phyloP scores from a whole-genome alignment of 2,329 filamentous ascomycete species.

The Escovopsis sp. region DNA sequence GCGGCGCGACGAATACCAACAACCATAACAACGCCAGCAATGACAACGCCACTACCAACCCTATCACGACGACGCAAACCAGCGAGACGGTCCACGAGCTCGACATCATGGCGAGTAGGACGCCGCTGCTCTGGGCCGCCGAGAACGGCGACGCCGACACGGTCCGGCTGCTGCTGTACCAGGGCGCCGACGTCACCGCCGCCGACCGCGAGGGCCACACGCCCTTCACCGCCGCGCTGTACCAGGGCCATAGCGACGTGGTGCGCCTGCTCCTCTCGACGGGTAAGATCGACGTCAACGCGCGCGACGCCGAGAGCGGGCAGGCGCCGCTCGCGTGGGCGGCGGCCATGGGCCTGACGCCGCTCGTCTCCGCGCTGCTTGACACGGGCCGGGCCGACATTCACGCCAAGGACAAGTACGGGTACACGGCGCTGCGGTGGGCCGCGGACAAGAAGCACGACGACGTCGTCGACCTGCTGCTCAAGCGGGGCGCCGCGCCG shows the following conservation, averaged over 20 bases:
- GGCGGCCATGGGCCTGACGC: background rate
- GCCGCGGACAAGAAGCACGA: background rate
- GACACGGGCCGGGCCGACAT: background rate
- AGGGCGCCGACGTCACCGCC: background rate
- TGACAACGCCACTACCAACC: too few relatives aligned
- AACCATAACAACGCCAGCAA: too few relatives aligned
- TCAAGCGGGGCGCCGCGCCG: background rate
- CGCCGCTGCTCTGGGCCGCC: conserved; percentile 1
- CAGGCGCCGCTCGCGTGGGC: background rate
- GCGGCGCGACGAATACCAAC: background rate
- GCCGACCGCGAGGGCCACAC: background rate
- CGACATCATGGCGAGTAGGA: background rate
- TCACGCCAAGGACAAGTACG: background rate
- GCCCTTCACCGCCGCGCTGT: background rate
- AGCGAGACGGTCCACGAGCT: background rate
- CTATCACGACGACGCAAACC: background rate
- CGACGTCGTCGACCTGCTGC: background rate
- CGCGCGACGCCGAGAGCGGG: background rate
- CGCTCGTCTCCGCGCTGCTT: background rate
- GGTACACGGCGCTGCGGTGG: background rate
- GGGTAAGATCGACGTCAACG: background rate
- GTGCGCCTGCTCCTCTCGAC: background rate
- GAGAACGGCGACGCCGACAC: conserved; percentile 1
- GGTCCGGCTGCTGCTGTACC: conserved; percentile 2
- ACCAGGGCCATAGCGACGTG: background rate